phyloP scores from a whole-genome alignment of 345 rosid genomes.

The Citrus medica region DNA sequence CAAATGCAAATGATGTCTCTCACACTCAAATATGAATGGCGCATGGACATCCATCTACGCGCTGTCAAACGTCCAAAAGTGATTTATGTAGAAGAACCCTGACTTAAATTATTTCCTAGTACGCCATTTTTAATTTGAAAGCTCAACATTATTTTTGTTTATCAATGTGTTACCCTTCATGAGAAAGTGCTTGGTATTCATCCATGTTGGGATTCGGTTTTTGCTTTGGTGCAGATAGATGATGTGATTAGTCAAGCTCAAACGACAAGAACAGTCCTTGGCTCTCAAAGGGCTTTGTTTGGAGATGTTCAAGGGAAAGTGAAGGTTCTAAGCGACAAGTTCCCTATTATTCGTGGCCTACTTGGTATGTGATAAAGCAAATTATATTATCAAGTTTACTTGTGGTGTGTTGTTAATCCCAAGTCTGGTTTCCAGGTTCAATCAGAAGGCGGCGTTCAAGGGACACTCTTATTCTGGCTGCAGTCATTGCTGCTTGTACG shows the following conservation, averaged over 20 bases:
- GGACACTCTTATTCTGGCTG: conserved; percentile 85
- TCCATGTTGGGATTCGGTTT: conserved; percentile 8
- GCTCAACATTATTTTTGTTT: conserved; percentile 4
- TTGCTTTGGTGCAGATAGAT: conserved; percentile 58
- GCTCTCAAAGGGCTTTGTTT: conserved; percentile 81
- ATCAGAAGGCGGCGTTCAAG: conserved; percentile 80
- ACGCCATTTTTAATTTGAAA: neutral
- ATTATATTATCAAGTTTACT: conserved; percentile 53
- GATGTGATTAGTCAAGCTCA: conserved; percentile 97
- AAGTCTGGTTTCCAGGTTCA: conserved; percentile 51
- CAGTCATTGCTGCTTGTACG: conserved; percentile 90
- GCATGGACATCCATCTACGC: neutral
- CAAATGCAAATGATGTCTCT: neutral
- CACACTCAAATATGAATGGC: neutral
- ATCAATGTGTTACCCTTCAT: neutral
- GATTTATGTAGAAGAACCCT: neutral
- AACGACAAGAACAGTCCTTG: conserved; percentile 78
- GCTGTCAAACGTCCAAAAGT: neutral
- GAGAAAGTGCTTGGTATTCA: conserved; percentile 2
- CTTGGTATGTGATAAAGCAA: conserved; percentile 52
- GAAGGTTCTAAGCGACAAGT: conserved; percentile 76
- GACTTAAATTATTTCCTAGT: neutral
- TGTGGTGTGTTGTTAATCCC: conserved; percentile 7
- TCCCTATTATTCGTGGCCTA: conserved; percentile 80
- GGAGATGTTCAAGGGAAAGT: conserved; percentile 98